Base-by-base conservation (phyloP, 495 filamentous ascomycete species). In the Hypoxylon subgilvum region DNA sequence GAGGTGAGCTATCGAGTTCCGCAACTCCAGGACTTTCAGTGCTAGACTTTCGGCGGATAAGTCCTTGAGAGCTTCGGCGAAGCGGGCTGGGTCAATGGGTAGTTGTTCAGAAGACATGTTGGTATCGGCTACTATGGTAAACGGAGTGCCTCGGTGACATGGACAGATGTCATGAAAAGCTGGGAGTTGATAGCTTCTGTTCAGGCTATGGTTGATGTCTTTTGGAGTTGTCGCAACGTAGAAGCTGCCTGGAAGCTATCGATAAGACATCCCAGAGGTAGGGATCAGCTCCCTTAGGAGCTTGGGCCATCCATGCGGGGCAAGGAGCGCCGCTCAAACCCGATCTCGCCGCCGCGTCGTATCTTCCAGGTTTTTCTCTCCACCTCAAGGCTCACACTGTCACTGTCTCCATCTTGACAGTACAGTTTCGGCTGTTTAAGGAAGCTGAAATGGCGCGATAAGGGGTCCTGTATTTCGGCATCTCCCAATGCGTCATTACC, bases 1-100 rank as follows among this genome's bases (percentile, higher is more conserved):
- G 16, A 96, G 87, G 69, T 96, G 92, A 6, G 83, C 77, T 69
- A 94, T 90, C 45, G 81, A 86, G 78, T 95, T 96, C 68, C 82
- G 85, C 32, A 96, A 77, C 69, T 96, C 92, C 60, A 84, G 80
- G 59, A 86, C 85, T 79, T 96, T 96, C 71, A 84, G 74, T 76
- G 91, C 87, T 34, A 96, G 82, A 34, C 79, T 76, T 52, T 82
- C 80, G 65, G 92, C 73, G 30, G 89, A 81, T 19, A 96, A 86
- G 58, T 86, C 83, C 61, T 79, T 72, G 55, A 96, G 80, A 10
- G 91, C 92, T 68, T 79, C 77, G 57, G 88, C 84, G 78, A 91
- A 90, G 62, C 76, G 78, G 23, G 77, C 65, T 18, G 86, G 72
- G 40, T 85, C 63, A 53, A 91, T 89, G 27, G 87, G 86, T 18